Evolutionary conservation across 768 basidiomycete genomes (phyloP), one percentile per base, ranked within the genome.

Genomic region (Tulasnella sp.): DNA sequence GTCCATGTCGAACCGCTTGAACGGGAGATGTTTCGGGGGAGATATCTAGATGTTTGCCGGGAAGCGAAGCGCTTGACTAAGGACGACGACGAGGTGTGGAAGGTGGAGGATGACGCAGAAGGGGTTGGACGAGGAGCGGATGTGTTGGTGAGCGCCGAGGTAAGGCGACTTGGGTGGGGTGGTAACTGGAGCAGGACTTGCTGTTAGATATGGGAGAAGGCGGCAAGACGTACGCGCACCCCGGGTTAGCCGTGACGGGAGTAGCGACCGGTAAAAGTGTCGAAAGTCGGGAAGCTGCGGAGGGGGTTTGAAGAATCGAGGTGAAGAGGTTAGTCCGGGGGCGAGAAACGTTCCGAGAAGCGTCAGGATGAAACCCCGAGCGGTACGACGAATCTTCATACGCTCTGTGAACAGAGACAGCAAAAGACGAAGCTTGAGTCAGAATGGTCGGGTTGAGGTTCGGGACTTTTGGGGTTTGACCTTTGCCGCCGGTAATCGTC

Each of bases 241-340:
- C 44, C 3, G 3, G 44, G 1, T 42, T 9, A 7, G 20, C 34
- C 4, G 20, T 46, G 44, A 76, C 41, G 40, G 75, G 75, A 6
- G 50, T 76, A 16, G 75, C 7, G 41, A 50, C 44, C 1, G 76
- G 58, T 37, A 77, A 22, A 9, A n/a, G 48, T 1, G 76, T 76
- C 12, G 34, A 11, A 14, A 48, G 20, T 28, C 77, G 48, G 28
- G 77, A 78, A 9, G 46, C n/a, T 18, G 48, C 73, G 1, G 84
- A 80, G 20, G 85, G 77, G 7, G 89, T 88, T 84, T 93, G 94
- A 1, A 93, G 91, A 82, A 94, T 86, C 85, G 96, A 95, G 16
- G 97, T 98, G 82, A 93, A 91, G 72, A 98, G 93, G 0, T n/a
- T n/a, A n/a, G 97, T 97, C 86, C 99, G 99, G 78, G 98, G 8